Conservation (phyloP, 2,329 filamentous ascomycete species). For the Allantophomopsis lycopodina region DNA sequence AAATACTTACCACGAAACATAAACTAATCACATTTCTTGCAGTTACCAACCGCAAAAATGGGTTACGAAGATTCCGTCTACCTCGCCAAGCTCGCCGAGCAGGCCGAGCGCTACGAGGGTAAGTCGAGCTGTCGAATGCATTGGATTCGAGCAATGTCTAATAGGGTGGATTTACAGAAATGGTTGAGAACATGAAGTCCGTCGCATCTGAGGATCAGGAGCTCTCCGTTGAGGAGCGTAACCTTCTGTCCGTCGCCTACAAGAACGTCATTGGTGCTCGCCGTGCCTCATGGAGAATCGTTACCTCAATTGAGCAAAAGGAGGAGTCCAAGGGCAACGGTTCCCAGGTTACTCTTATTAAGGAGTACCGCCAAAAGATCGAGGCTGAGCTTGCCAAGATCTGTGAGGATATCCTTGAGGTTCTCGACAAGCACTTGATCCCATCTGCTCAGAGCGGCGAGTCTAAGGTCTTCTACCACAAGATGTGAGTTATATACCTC, state of each 20-base stretch:
- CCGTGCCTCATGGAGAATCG: conserved; percentile 98
- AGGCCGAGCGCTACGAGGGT: conserved; percentile 99
- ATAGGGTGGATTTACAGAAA: conserved; percentile 48
- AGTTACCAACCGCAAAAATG: conserved; percentile 51
- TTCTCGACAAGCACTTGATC: conserved; percentile 85
- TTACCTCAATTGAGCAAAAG: conserved; percentile 99
- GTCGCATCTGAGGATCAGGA: conserved; percentile 81
- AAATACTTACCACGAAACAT: too few relatives aligned
- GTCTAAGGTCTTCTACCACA: conserved; percentile 99
- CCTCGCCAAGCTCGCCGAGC: conserved; percentile 99
- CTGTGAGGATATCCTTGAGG: conserved; percentile 94
- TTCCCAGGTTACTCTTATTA: conserved; percentile 87
- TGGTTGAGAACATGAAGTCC: conserved; percentile 99
- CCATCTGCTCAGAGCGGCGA: conserved; percentile 93
- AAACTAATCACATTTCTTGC: too few relatives aligned
- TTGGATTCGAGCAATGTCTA: background rate
- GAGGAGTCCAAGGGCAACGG: conserved; percentile 97
- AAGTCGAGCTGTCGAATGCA: conserved; percentile 24
- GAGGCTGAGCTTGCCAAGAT: conserved; percentile 95
- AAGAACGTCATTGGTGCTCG: conserved; percentile 99
- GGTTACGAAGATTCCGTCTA: conserved; percentile 99
- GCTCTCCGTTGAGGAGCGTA: conserved; percentile 92
- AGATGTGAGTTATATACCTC: conserved; percentile 60
- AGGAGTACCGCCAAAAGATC: conserved; percentile 97
- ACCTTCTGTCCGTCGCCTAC: conserved; percentile 97